Evolutionary conservation across 805 yeast species (phyloP).

Genomic region (Hemisphaericaspora nanyangensis): DNA sequence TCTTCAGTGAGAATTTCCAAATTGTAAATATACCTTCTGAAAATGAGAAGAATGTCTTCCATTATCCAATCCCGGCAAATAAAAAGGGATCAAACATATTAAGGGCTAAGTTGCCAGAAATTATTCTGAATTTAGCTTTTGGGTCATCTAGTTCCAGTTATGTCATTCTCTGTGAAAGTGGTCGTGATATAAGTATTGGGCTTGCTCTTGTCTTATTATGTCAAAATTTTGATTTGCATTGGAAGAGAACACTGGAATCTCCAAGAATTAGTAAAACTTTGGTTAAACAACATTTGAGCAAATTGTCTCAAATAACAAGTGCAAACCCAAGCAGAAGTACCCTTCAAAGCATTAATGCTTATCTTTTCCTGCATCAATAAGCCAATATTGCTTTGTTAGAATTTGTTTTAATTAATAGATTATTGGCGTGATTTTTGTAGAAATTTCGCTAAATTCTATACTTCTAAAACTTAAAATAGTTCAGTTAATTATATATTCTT

Average conservation of each 20-base stretch:
- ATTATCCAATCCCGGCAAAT: slow-evolving; percentile 25
- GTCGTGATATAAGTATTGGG: slow-evolving; percentile 64
- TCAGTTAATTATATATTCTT: too few species aligned
- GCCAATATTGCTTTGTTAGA: too few species aligned
- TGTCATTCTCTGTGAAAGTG: slow-evolving; percentile 58
- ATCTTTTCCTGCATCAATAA: slow-evolving; percentile 6
- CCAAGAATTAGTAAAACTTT: slow-evolving; percentile 42
- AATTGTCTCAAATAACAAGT: slow-evolving; percentile 43
- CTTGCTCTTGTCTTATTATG: slow-evolving; percentile 53
- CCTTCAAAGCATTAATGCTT: slow-evolving; percentile 62
- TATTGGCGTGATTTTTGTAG: too few species aligned
- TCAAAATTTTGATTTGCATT: slow-evolving; percentile 38
- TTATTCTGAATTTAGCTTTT: slow-evolving; percentile 25
- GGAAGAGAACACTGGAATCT: slow-evolving; percentile 23
- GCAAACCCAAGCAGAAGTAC: slow-evolving; percentile 78
- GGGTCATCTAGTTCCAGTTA: slow-evolving; percentile 10
- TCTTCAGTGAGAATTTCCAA: slow-evolving; percentile 18
- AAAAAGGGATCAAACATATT: slow-evolving; percentile 69
- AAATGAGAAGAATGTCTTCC: slow-evolving; percentile 5
- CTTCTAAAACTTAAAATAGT: too few species aligned
- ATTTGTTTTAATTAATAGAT: neutral
- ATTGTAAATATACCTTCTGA: slow-evolving; percentile 7
- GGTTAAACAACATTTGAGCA: slow-evolving; percentile 54
- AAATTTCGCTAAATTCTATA: too few species aligned
- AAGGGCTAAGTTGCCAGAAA: slow-evolving; percentile 42